Conservation (phyloP, 495 filamentous ascomycete species). For the Rhypophila decipiens region DNA sequence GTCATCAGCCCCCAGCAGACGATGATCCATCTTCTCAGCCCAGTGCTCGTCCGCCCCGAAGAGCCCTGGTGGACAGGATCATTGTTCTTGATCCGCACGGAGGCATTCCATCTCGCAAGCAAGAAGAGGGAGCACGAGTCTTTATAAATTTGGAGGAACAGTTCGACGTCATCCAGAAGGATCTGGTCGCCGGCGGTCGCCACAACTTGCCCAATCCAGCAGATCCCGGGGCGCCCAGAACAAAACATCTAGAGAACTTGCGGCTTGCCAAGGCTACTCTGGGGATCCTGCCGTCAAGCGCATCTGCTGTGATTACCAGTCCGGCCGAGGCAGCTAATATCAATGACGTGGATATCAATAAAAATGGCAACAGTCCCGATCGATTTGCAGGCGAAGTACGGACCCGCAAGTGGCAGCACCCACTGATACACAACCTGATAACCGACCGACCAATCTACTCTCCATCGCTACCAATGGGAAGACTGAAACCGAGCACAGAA, state of each 20-base stretch:
- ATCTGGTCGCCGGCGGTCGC: slow-evolving; percentile 38
- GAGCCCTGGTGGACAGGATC: slow-evolving; percentile 69
- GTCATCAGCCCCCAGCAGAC: not conserved
- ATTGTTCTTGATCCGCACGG: slow-evolving; percentile 86
- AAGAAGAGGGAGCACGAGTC: slow-evolving; percentile 65
- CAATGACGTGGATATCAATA: not conserved
- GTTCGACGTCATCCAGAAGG: slow-evolving; percentile 56
- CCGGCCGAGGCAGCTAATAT: slow-evolving; percentile 69
- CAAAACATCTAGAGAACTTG: slow-evolving; percentile 76
- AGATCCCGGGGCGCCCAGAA: not conserved
- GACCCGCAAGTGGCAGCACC: slow-evolving; percentile 75
- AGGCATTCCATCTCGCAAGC: slow-evolving; percentile 69
- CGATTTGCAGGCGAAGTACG: slow-evolving; percentile 57
- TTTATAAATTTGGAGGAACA: slow-evolving; percentile 97
- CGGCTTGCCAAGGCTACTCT: slow-evolving; percentile 60
- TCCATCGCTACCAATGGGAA: slow-evolving; percentile 73
- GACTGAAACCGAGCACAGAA: slow-evolving; percentile 36
- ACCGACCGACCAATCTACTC: slow-evolving; percentile 92
- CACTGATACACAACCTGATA: slow-evolving; percentile 91
- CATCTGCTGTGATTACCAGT: slow-evolving; percentile 82
- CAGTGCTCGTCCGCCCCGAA: slow-evolving; percentile 37
- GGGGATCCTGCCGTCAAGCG: slow-evolving; percentile 72
- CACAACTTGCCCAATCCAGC: not conserved
- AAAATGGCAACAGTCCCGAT: slow-evolving; percentile 14
- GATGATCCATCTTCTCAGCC: slow-evolving; percentile 17